Conservation (phyloP, 2,329 filamentous ascomycete species). For the Anisogramma anomala region DNA sequence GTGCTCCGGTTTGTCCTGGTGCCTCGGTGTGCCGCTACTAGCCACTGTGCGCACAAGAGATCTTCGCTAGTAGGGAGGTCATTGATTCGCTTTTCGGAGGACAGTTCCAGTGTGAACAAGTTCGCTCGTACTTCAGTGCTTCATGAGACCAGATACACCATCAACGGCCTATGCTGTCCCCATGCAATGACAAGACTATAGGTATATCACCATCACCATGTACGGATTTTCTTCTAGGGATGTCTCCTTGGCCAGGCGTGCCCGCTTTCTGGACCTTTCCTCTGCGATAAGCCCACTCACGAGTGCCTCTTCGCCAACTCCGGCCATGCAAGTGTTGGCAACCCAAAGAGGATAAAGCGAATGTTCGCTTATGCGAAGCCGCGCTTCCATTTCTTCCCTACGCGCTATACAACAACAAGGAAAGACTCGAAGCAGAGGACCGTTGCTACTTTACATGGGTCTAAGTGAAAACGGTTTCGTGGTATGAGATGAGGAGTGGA, state of each 20-base stretch:
- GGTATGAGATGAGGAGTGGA: neutral
- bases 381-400: neutral
- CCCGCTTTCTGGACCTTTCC: neutral
- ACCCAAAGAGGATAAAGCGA: neutral
- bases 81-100: too few relatives aligned
- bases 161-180: too few relatives aligned
- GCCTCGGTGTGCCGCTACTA: too few relatives aligned
- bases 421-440: neutral
- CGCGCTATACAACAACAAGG: slow-evolving; percentile 1
- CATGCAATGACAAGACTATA: too few relatives aligned
- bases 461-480: neutral
- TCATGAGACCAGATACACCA: too few relatives aligned
- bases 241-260: too few relatives aligned
- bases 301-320: slow-evolving; percentile 1
- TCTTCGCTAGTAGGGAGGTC: neutral
- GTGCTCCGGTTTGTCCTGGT: neutral
- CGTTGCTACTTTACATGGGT: slow-evolving; percentile 1
- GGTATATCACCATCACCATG: too few relatives aligned
- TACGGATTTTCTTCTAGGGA: too few relatives aligned
- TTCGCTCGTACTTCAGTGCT: too few relatives aligned
- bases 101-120: too few relatives aligned
- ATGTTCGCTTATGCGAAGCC: neutral
- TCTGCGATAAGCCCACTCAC: neutral
- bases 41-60: too few relatives aligned
- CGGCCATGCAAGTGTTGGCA: slow-evolving; percentile 5